Percentiles rank a stretch among this genome's conserved stretches.
Conservation (phyloP, 179 eudicot genomes). For the Silene noctiflora region DNA sequence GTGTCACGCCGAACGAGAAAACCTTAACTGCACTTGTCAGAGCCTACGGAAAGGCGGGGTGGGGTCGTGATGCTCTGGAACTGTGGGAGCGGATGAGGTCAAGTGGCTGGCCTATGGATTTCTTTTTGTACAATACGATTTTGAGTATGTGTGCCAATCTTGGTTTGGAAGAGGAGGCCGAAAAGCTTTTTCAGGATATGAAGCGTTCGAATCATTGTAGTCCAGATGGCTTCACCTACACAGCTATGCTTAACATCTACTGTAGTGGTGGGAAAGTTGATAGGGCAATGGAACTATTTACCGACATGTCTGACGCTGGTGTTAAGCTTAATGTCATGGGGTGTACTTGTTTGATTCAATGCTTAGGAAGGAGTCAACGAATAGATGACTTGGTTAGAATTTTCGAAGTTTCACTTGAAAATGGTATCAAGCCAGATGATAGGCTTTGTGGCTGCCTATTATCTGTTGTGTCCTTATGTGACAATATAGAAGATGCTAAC, state of each 20-base stretch:
- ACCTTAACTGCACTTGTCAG: constrained; percentile 80
- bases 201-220: constrained; percentile 53
- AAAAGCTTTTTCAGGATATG: constrained; percentile 82
- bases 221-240: constrained; percentile 89
- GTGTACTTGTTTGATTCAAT: constrained; percentile 85
- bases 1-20: constrained; percentile 68
- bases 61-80: constrained; percentile 78
- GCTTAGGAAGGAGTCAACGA: constrained; percentile 74
- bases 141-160: constrained; percentile 98
- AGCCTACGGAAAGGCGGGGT: constrained; percentile 86
- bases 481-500: constrained; percentile 44
- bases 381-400: constrained; percentile 76
- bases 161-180: constrained; percentile 85
- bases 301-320: constrained; percentile 58
- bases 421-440: constrained; percentile 84
- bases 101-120: constrained; percentile 90
- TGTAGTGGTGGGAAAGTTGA: constrained; percentile 85
- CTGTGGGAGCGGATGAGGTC: constrained; percentile 84
- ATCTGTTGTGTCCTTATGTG: constrained; percentile 67
- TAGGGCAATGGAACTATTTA: constrained; percentile 72
- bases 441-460: constrained; percentile 81
- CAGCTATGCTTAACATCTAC: constrained; percentile 88
- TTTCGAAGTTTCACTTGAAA: constrained; percentile 44
- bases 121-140: constrained; percentile 78
- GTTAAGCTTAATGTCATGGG: constrained; percentile 87